Base-by-base conservation (phyloP, 345 rosid genomes). In the Limnanthes douglasii region DNA sequence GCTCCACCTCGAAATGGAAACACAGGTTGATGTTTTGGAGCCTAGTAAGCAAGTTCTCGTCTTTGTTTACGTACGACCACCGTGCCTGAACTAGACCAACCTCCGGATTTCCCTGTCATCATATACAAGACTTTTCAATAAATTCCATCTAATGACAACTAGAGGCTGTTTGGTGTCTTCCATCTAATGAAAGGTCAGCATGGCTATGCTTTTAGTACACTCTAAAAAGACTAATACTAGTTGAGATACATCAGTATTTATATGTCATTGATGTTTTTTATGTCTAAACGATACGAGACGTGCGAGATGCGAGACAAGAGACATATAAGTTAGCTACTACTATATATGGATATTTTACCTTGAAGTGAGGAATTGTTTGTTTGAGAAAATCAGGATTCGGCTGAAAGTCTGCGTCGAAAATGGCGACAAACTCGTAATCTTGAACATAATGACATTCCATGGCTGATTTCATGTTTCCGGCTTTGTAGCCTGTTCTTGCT, bases 341-440 rank as follows among this genome's bases (percentile, higher is more conserved):
- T n/a, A n/a, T 15, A 29, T 29, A 29, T 18, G 22, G n/a, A 6
- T 25, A 30, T 42, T 21, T 44, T 51, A 69, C 93, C 82, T 70
- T 69, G 55, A 78, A 83, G 59, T 78, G 86, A 32, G 95, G 95
- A 22, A 83, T 44, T 1, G 86, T 70, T 58, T 47, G 70, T 44
- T 72, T 67, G 42, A 78, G 71, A 59, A 72, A 78, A 37, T 83
- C 75, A 0, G 90, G 52, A 24, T 67, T 74, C 1, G 95, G 90
- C 59, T 72, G 90, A 41, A 83, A 83, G 37, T 83, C 95, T 1
- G 95, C 90, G 46, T 83, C 95, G n/a, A 78, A 74, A 0, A 78
- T 75, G 0, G 86, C 73, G 0, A 83, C 86, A 33, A 75, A 75
- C 50, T 78, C 92, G 23, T 72, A 83, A 41, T 72, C 82, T 51